These are phyloP conservation scores for Protomyces lactucae-debilis DNA, from an alignment of 1,139 yeast genomes.

Conservation along the genomic window DNA sequence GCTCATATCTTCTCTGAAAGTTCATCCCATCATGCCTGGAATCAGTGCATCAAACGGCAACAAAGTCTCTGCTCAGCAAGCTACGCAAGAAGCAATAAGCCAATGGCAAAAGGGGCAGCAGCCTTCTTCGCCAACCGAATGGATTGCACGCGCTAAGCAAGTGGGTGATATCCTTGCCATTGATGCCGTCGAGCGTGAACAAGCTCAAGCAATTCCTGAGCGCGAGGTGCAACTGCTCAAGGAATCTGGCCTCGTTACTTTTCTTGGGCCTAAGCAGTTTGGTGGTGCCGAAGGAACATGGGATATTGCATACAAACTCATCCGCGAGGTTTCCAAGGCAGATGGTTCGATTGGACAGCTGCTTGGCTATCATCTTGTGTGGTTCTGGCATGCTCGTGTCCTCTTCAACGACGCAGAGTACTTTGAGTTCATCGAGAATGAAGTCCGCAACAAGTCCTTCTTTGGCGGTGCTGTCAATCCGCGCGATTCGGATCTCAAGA, in stretches of 20 bases:
- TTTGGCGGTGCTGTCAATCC: constrained; percentile 1
- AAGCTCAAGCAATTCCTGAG: background rate
- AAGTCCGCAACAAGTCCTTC: background rate
- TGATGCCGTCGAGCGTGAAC: constrained; percentile 1
- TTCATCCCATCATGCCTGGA: background rate
- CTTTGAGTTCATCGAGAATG: background rate
- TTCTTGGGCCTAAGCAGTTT: background rate
- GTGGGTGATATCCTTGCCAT: background rate
- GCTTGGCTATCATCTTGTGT: background rate
- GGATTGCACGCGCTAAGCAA: background rate
- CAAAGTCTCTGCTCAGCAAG: background rate
- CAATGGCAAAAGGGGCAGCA: background rate
- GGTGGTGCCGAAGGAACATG: constrained; percentile 6
- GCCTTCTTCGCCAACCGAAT: background rate
- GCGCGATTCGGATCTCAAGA: background rate
- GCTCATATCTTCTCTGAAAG: no score
- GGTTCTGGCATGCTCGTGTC: constrained; percentile 3
- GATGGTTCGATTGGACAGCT: constrained; percentile 2
- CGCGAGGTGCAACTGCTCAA: constrained; percentile 2
- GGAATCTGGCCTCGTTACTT: constrained; percentile 1
- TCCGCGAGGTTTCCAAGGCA: background rate
- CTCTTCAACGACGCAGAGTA: background rate
- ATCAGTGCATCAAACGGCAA: background rate
- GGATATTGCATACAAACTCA: constrained; percentile 1
- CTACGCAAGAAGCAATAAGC: background rate